Conservation (phyloP, 2,329 filamentous ascomycete species). For the Aspergillus calidoustus region DNA sequence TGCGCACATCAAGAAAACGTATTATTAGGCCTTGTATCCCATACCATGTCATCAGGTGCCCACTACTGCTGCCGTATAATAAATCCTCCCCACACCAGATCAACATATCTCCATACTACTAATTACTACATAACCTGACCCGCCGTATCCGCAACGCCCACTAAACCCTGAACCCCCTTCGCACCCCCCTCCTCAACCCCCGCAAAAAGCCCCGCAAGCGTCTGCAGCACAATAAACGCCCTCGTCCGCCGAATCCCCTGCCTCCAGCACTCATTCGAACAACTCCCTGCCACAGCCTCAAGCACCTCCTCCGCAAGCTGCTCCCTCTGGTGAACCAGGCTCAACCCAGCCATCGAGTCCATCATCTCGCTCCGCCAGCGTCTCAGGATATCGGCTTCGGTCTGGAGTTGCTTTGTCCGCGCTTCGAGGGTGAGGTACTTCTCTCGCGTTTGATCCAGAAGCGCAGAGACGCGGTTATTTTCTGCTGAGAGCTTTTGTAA, state of each 20-base stretch:
- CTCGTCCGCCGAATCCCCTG: not conserved
- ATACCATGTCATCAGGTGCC: too few relatives aligned
- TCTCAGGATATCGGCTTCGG: not conserved
- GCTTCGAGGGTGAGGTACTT: not conserved
- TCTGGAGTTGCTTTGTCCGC: not conserved
- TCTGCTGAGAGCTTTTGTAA: not conserved
- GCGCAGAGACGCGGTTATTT: not conserved
- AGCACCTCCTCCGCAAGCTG: not conserved
- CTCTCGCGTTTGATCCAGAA: not conserved
- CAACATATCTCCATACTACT: too few relatives aligned
- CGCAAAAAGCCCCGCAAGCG: not conserved
- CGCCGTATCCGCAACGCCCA: too few relatives aligned
- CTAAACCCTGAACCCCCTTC: too few relatives aligned
- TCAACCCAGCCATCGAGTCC: not conserved
- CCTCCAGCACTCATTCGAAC: not conserved
- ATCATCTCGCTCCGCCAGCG: not conserved
- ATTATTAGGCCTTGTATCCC: too few relatives aligned
- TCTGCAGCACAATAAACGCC: not conserved
- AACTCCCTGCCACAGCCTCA: not conserved
- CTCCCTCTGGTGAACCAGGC: not conserved
- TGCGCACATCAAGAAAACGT: too few relatives aligned
- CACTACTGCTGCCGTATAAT: too few relatives aligned
- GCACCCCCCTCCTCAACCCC: not conserved
- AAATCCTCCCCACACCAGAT: too few relatives aligned
- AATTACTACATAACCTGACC: too few relatives aligned